Conservation (phyloP, 768 basidiomycete species). For the Lepiota venenata region DNA sequence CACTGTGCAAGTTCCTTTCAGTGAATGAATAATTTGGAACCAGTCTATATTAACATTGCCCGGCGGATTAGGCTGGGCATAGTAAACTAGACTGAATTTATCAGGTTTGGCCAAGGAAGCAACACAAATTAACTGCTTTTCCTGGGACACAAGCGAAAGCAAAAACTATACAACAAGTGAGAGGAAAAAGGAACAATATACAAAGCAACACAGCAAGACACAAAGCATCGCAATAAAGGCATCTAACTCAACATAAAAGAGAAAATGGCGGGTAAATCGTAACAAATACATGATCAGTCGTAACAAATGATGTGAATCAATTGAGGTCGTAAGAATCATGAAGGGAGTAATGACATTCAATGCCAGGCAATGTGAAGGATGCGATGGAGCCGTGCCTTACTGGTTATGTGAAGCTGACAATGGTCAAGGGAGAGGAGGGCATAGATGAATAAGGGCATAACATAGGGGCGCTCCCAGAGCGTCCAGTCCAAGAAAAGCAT, state of each 20-base stretch:
- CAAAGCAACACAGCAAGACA: slow-evolving; percentile 5
- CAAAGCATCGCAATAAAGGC: neutral
- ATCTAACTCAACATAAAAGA: neutral
- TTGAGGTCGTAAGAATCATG: slow-evolving; percentile 2
- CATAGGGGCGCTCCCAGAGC: slow-evolving; percentile 1
- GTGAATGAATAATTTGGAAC: too few species aligned
- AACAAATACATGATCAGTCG: neutral
- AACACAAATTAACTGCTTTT: too few species aligned
- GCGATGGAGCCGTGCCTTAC: neutral
- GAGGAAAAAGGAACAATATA: too few species aligned
- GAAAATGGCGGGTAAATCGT: neutral
- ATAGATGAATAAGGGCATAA: neutral
- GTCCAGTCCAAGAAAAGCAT: neutral
- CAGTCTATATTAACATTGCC: too few species aligned
- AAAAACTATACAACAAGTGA: neutral
- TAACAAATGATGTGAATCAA: neutral
- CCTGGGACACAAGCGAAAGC: neutral
- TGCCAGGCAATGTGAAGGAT: neutral
- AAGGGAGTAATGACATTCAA: neutral
- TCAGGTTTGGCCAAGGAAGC: too few species aligned
- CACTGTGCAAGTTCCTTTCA: too few species aligned
- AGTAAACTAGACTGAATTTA: too few species aligned
- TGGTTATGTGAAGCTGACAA: neutral
- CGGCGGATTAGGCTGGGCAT: too few species aligned
- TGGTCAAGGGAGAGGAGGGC: neutral